These are phyloP conservation scores for Dicorynia guianensis DNA, from an alignment of 306 rosid species.

Conservation along the genomic window DNA sequence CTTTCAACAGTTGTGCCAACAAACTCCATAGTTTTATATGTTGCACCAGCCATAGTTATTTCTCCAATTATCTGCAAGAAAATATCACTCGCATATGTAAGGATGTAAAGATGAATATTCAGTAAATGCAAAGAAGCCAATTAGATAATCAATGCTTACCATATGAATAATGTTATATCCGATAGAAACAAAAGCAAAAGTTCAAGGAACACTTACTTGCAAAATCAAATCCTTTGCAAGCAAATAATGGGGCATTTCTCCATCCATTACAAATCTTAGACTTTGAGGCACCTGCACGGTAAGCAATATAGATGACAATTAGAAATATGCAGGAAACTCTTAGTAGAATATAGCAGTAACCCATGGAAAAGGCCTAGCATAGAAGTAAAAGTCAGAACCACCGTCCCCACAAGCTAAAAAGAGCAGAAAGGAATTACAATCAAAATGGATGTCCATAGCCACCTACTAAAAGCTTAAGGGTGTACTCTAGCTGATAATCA, in stretches of 20 bases:
- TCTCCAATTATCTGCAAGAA: slow-evolving; percentile 86
- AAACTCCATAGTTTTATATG: slow-evolving; percentile 95
- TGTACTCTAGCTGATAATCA: too few species aligned
- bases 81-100: background rate
- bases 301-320: background rate
- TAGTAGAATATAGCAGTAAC: too few species aligned
- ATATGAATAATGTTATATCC: too few species aligned
- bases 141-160: too few species aligned
- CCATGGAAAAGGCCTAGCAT: too few species aligned
- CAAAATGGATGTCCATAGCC: too few species aligned
- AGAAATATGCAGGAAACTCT: slow-evolving; percentile 1
- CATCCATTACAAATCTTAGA: slow-evolving; percentile 84
- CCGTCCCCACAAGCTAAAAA: too few species aligned
- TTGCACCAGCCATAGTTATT: slow-evolving; percentile 89
- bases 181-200: slow-evolving; percentile 24
- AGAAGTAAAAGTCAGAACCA: too few species aligned
- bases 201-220: slow-evolving; percentile 62
- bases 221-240: slow-evolving; percentile 96
- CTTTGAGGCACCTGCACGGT: slow-evolving; percentile 86
- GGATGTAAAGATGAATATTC: too few species aligned
- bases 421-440: too few species aligned
- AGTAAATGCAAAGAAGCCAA: background rate
- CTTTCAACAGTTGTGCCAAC: slow-evolving; percentile 89
- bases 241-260: slow-evolving; percentile 92
- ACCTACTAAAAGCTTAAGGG: too few species aligned